Evolutionary conservation across 108 stramenopile genomes (phyloP), one percentile per base, ranked within the genome.

Genomic region (Epipyxis sp.): DNA sequence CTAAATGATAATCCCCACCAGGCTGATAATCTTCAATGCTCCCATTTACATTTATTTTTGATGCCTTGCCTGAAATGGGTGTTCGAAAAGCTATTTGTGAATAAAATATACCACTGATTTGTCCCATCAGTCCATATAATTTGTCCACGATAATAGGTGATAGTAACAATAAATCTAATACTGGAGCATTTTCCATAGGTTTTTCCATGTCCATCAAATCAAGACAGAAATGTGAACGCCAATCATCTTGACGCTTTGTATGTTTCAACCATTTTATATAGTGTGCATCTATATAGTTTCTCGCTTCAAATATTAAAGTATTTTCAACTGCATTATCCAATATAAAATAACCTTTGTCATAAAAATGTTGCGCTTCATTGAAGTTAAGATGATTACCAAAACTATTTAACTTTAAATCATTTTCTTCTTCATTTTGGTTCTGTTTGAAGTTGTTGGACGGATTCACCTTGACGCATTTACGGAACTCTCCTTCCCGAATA

Each of bases 41-140:
- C n/a, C n/a, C n/a, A n/a, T n/a, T n/a, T 16, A 57, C 54, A 16
- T 57, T 57, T 65, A 35, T 6, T 6, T 16, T 16, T 29, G 6
- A 3, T 10, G 27, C 61, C 20, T 65, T 16, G 6, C 46, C 46
- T 32, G 61, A 3, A 13, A 74, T 10, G 27, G 71, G 71, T 30
- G 71, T 74, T 35, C 71, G 71, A 74, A 30, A 54, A 25, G 71
- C 71, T 10, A 74, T 37, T 74, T 74, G 71, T 6, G 16, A 43
- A 42, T 74, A 74, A 32, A 74, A 74, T 10, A 39, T 46, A 30
- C 71, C 71, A 20, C 50, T 6, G 27, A 32, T 16, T 10, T 37
- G 13, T 6, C 35, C 32, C 25, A 74, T 27, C 10, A 74, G 25
- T 29, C 27, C 71, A 20, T 29, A 10, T 10, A 74, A 27, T 57